These are phyloP conservation scores for Mortierella sp. DNA, from an alignment of 371 early-diverging fungal species.

Conservation along the genomic window DNA sequence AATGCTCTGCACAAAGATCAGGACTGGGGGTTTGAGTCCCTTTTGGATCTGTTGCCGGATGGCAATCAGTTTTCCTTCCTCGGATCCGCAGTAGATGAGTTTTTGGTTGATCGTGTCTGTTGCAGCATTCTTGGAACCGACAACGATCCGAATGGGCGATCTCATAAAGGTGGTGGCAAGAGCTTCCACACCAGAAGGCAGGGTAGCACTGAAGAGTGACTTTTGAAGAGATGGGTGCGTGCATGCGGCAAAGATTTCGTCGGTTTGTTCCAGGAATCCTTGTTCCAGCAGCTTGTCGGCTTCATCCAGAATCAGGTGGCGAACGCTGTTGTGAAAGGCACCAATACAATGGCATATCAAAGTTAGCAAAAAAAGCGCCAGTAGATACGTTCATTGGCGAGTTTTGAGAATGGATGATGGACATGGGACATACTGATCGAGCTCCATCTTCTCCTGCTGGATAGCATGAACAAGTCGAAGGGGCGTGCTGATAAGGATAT, in stretches of 20 bases:
- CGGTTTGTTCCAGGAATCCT: constrained; percentile 92
- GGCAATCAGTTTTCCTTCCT: constrained; percentile 93
- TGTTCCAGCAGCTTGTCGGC: constrained; percentile 92
- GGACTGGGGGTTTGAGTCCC: constrained; percentile 90
- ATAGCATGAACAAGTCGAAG: constrained; percentile 90
- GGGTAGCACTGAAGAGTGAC: constrained; percentile 94
- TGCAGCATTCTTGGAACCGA: constrained; percentile 94
- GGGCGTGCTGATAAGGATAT: constrained; percentile 93
- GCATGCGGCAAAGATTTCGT: constrained; percentile 91
- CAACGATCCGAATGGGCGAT: constrained; percentile 87
- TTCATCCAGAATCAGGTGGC: constrained; percentile 89
- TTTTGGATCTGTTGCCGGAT: constrained; percentile 87
- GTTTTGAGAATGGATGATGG: not conserved
- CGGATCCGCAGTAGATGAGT: constrained; percentile 92
- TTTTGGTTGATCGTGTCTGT: constrained; percentile 92
- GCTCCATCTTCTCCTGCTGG: constrained; percentile 79
- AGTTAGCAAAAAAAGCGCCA: not conserved
- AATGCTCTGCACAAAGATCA: constrained; percentile 96
- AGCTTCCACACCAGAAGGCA: constrained; percentile 90
- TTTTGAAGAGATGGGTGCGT: constrained; percentile 78
- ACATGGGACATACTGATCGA: constrained; percentile 63
- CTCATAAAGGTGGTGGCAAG: constrained; percentile 91
- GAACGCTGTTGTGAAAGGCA: constrained; percentile 58
- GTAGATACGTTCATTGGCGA: not conserved
- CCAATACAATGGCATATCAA: too few relatives aligned